Conservation (phyloP, 1,284 basidiomycete species). For the Ganoderma lingzhi region DNA sequence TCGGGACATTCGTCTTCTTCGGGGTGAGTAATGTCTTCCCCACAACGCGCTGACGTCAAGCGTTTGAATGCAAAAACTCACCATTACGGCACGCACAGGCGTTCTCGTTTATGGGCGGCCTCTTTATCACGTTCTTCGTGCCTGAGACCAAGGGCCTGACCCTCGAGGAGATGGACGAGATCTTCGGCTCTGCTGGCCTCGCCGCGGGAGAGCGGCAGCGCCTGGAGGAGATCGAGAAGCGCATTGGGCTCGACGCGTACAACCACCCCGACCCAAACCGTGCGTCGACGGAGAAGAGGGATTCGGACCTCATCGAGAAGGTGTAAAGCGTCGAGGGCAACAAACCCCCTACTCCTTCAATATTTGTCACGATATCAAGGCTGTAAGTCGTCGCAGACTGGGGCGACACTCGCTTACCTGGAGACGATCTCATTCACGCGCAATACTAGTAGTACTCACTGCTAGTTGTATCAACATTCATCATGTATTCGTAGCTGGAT, state of each 20-base stretch:
- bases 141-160: conserved; percentile 76
- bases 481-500: conserved; percentile 22
- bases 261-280: conserved; percentile 28
- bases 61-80: conserved; percentile 1
- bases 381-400: not conserved
- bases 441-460: not conserved
- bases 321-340: conserved; percentile 9
- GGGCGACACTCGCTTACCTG: not conserved
- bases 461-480: not conserved
- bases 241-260: conserved; percentile 59
- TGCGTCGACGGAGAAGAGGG: conserved; percentile 25
- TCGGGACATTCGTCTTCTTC: conserved; percentile 76
- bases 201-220: conserved; percentile 63
- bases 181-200: conserved; percentile 64
- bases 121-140: conserved; percentile 71
- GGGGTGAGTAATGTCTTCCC: conserved; percentile 50
- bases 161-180: conserved; percentile 76
- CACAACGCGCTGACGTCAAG: not conserved
- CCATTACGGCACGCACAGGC: conserved; percentile 43
- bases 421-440: not conserved
- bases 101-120: conserved; percentile 68
- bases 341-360: not conserved
- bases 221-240: conserved; percentile 61
- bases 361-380: not conserved
- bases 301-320: conserved; percentile 33